Evolutionary conservation across 2,329 filamentous ascomycete genomes (phyloP).

Genomic region (Hypoxylon rubiginosum): DNA sequence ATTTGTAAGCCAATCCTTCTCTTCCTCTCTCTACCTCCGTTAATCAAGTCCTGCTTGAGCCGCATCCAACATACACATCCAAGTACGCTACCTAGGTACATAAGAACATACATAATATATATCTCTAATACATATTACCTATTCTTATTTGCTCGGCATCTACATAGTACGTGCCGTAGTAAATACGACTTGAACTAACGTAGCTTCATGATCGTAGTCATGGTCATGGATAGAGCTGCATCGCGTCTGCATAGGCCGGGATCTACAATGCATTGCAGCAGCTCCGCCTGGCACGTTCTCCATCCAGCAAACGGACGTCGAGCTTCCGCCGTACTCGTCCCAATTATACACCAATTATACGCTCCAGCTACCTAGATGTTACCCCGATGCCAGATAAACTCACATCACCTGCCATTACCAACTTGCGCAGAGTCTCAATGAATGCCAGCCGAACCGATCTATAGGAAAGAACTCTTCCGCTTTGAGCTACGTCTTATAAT

Average conservation of each 20-base stretch:
- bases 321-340: slow-evolving; percentile 29
- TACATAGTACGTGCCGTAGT: slow-evolving; percentile 6
- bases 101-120: not conserved
- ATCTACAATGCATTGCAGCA: slow-evolving; percentile 42
- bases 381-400: slow-evolving; percentile 21
- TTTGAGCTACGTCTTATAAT: not conserved
- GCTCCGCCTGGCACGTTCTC: slow-evolving; percentile 23
- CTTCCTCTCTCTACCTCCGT: not conserved
- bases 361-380: not conserved
- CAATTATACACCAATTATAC: not conserved
- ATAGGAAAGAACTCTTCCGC: slow-evolving; percentile 9
- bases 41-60: slow-evolving; percentile 1
- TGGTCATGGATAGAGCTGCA: slow-evolving; percentile 17
- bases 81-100: not conserved
- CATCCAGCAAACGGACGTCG: slow-evolving; percentile 33
- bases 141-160: not conserved
- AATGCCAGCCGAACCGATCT: not conserved
- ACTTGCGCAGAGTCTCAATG: slow-evolving; percentile 3
- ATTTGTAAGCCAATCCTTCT: not conserved
- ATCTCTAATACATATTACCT: slow-evolving; percentile 7
- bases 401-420: not conserved
- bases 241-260: slow-evolving; percentile 34
- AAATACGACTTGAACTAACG: slow-evolving; percentile 16
- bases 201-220: slow-evolving; percentile 16
- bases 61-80: not conserved